Evolutionary conservation across 1,284 basidiomycete genomes (phyloP).

Genomic region (Megacollybia platyphylla): DNA sequence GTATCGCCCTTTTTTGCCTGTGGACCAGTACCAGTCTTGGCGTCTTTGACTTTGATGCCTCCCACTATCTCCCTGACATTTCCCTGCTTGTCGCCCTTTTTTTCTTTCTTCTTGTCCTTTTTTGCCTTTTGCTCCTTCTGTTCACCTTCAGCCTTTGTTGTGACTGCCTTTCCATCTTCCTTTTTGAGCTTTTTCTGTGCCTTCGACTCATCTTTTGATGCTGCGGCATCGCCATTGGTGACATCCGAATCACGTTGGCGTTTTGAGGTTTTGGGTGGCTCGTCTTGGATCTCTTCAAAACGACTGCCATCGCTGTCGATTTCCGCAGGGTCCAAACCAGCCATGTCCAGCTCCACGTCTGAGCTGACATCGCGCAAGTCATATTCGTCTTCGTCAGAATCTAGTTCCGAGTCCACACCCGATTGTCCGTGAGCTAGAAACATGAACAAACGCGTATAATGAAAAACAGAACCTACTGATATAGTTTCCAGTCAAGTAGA

Average conservation of each 20-base stretch:
- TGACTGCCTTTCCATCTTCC: slow-evolving; percentile 42
- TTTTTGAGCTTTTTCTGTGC: slow-evolving; percentile 61
- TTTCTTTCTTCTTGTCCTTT: slow-evolving; percentile 23
- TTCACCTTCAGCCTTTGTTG: slow-evolving; percentile 18
- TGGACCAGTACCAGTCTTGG: slow-evolving; percentile 71
- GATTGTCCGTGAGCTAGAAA: slow-evolving; percentile 36
- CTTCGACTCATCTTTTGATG: slow-evolving; percentile 29
- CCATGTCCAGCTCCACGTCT: slow-evolving; percentile 57
- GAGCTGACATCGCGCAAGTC: slow-evolving; percentile 63
- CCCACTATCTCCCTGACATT: slow-evolving; percentile 39
- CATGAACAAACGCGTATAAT: slow-evolving; percentile 6
- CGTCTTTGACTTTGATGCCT: slow-evolving; percentile 73
- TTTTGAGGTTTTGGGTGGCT: slow-evolving; percentile 33
- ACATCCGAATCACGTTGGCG: slow-evolving; percentile 46
- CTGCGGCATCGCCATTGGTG: slow-evolving; percentile 22
- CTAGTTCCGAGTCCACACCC: slow-evolving; percentile 31
- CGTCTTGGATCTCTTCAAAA: slow-evolving; percentile 49
- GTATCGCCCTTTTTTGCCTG: slow-evolving; percentile 79
- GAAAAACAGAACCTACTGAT: slow-evolving; percentile 37
- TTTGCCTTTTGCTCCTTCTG: slow-evolving; percentile 18
- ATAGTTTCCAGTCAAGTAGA: slow-evolving; percentile 88
- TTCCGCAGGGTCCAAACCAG: slow-evolving; percentile 24
- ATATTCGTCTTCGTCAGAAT: slow-evolving; percentile 46
- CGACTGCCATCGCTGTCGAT: slow-evolving; percentile 28
- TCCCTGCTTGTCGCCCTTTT: slow-evolving; percentile 22